Percentiles rank a stretch among this genome's conserved stretches.
Evolutionary conservation across 148 eudicot genomes (phyloP).

Genomic region (Rhododendron mucronatum): DNA sequence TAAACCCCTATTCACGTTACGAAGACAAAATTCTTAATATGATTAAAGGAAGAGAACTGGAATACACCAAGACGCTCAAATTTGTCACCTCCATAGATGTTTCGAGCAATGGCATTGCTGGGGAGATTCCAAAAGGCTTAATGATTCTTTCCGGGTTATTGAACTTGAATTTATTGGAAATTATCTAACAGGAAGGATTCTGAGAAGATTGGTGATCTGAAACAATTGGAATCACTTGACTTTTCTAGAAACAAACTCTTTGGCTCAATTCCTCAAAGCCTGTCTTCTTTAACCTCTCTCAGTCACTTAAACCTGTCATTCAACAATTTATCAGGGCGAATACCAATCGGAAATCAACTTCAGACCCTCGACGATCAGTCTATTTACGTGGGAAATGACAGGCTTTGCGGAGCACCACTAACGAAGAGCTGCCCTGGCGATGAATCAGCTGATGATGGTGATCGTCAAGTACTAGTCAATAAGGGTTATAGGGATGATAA

Average conservation of each 20-base stretch:
- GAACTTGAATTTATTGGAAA: constrained; percentile 10
- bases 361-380: constrained; percentile 9
- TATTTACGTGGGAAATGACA: constrained; percentile 4
- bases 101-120: constrained; percentile 8
- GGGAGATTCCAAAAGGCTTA: constrained; percentile 21
- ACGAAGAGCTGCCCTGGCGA: not conserved
- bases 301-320: constrained; percentile 16
- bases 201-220: not conserved
- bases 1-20: not conserved
- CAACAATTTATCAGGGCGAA: constrained; percentile 17
- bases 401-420: constrained; percentile 18
- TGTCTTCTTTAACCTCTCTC: constrained; percentile 9
- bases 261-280: constrained; percentile 16
- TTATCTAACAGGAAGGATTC: constrained; percentile 4
- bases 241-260: constrained; percentile 19
- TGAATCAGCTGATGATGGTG: not conserved
- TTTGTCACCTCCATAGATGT: constrained; percentile 7
- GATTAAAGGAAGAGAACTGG: constrained; percentile 10
- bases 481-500: not conserved
- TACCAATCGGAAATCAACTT: constrained; percentile 17
- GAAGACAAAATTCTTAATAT: not conserved
- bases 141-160: not conserved
- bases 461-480: not conserved
- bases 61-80: not conserved
- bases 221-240: constrained; percentile 4